phyloP scores from a whole-genome alignment of 2,329 filamentous ascomycete genomes.

The Fusarium chaquense region DNA sequence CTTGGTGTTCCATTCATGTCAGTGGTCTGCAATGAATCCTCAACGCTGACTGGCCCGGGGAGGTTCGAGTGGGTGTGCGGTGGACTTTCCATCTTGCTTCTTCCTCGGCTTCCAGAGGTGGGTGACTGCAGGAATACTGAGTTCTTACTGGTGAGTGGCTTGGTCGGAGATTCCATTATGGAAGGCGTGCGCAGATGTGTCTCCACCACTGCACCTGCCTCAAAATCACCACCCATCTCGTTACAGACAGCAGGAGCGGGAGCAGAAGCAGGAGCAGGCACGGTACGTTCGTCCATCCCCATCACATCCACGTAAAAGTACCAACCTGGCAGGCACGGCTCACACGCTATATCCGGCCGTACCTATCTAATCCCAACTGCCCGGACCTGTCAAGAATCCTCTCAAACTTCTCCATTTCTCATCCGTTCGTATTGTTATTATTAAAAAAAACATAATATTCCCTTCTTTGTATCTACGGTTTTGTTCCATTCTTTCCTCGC shows the following conservation, averaged over 20 bases:
- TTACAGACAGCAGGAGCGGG: not conserved
- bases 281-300: constrained; percentile 18
- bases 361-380: constrained; percentile 33
- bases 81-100: constrained; percentile 47
- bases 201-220: constrained; percentile 39
- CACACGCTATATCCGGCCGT: constrained; percentile 40
- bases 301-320: constrained; percentile 21
- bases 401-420: constrained; percentile 40
- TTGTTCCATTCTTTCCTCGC: constrained; percentile 3
- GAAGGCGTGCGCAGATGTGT: constrained; percentile 39
- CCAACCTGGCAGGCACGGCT: constrained; percentile 27
- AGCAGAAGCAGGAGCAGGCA: not conserved
- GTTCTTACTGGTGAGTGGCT: constrained; percentile 37
- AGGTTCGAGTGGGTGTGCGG: constrained; percentile 38
- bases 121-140: not conserved
- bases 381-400: constrained; percentile 35
- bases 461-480: constrained; percentile 13
- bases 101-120: constrained; percentile 44
- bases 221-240: constrained; percentile 36
- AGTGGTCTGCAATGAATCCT: constrained; percentile 16
- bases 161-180: constrained; percentile 40
- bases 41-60: constrained; percentile 29
- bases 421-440: constrained; percentile 15
- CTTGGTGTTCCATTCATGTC: constrained; percentile 36
- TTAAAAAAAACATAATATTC: constrained; percentile 21